Conservation (phyloP, 2,329 filamentous ascomycete species). For the Phialemoniopsis sp. region DNA sequence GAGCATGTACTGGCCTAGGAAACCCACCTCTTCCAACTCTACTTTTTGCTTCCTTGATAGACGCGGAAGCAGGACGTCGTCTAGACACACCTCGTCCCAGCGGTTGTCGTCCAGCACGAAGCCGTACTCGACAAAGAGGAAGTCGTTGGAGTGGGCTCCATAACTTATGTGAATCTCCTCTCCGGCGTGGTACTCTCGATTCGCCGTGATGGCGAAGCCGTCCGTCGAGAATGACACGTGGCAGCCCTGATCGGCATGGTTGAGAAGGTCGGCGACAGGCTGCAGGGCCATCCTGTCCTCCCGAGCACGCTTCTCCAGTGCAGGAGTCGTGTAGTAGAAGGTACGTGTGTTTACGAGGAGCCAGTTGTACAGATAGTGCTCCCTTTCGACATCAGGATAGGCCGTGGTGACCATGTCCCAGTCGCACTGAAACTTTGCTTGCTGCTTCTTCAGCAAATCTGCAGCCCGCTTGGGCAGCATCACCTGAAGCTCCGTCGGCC, state of each 20-base stretch:
- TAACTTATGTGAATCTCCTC: slow-evolving; percentile 68
- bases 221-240: slow-evolving; percentile 41
- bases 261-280: slow-evolving; percentile 71
- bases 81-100: slow-evolving; percentile 44
- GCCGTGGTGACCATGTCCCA: slow-evolving; percentile 27
- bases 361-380: slow-evolving; percentile 27
- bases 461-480: slow-evolving; percentile 40
- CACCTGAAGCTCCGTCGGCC: slow-evolving; percentile 38
- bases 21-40: slow-evolving; percentile 12
- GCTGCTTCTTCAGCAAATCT: slow-evolving; percentile 49
- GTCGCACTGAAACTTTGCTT: slow-evolving; percentile 31
- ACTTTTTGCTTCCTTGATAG: slow-evolving; percentile 3
- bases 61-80: slow-evolving; percentile 34
- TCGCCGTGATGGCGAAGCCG: slow-evolving; percentile 51
- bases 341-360: slow-evolving; percentile 57
- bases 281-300: slow-evolving; percentile 65
- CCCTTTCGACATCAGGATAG: no score
- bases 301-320: slow-evolving; percentile 33
- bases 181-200: slow-evolving; percentile 44
- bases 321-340: slow-evolving; percentile 50
- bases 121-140: slow-evolving; percentile 65
- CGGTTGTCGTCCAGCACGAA: slow-evolving; percentile 40
- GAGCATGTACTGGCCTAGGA: slow-evolving; percentile 15
- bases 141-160: slow-evolving; percentile 67
- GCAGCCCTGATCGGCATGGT: slow-evolving; percentile 46